Percentiles rank a stretch among this genome's conserved stretches.
phyloP scores from a whole-genome alignment of 257 asterid genomes.

The Jacaranda copaia region DNA sequence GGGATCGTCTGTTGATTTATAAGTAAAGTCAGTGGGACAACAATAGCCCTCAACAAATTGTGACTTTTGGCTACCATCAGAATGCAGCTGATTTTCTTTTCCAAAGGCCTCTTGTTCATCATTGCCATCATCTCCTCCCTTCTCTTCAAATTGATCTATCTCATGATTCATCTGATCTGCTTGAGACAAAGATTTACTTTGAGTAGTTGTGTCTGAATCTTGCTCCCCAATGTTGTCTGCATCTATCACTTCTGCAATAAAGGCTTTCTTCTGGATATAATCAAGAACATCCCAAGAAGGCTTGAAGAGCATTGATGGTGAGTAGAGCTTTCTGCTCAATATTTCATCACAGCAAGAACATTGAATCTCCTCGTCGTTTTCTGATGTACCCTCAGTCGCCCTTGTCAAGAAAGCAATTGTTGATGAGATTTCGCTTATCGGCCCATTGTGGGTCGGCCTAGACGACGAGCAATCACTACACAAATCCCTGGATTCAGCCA shows the following conservation, averaged over 20 bases:
- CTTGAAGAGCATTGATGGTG: conserved; percentile 42
- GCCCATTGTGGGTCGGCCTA: conserved; percentile 17
- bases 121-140: conserved; percentile 31
- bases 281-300: conserved; percentile 60
- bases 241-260: conserved; percentile 35
- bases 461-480: conserved; percentile 60
- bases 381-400: conserved; percentile 35
- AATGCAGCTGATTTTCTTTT: conserved; percentile 21
- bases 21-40: background rate
- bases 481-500: conserved; percentile 53
- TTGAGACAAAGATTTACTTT: background rate
- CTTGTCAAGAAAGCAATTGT: conserved; percentile 38
- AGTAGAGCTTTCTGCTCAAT: conserved; percentile 24
- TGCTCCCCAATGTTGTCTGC: background rate
- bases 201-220: background rate
- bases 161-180: conserved; percentile 13
- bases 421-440: conserved; percentile 13
- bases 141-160: conserved; percentile 4
- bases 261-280: conserved; percentile 37
- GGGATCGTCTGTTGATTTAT: conserved; percentile 23
- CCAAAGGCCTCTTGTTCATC: conserved; percentile 21
- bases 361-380: conserved; percentile 30
- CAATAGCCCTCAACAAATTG: no score
- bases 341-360: conserved; percentile 63
- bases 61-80: no score